Evolutionary conservation across 2,329 filamentous ascomycete species (phyloP).

Genomic region (Claviceps capensis): DNA sequence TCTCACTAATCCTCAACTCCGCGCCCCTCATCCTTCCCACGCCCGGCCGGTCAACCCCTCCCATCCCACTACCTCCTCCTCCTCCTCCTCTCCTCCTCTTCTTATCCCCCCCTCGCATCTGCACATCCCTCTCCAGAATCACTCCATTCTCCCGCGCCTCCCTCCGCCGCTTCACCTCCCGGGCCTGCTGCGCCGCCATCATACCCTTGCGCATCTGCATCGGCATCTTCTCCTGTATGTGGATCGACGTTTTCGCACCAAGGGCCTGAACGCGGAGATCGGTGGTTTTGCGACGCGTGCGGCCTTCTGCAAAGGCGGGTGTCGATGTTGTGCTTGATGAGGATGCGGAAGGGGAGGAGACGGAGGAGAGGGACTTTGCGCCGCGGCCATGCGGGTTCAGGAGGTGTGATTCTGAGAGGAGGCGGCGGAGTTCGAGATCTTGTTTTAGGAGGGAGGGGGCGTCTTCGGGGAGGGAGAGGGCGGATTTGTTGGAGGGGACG

Average conservation of each 20-base stretch:
- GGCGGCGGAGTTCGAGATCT: constrained; percentile 80
- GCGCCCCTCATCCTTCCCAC: constrained; percentile 73
- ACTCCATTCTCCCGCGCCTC: constrained; percentile 87
- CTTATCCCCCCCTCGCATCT: constrained; percentile 16
- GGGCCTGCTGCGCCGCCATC: constrained; percentile 44
- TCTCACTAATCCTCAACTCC: constrained; percentile 62
- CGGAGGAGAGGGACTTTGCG: constrained; percentile 27
- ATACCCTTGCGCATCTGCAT: constrained; percentile 83
- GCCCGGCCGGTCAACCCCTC: constrained; percentile 58
- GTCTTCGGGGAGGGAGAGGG: constrained; percentile 38
- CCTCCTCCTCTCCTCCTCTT: constrained; percentile 31
- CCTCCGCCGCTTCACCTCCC: constrained; percentile 56
- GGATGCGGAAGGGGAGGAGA: constrained; percentile 8
- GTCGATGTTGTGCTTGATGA: no score
- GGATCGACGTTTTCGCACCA: constrained; percentile 63
- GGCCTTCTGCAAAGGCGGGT: constrained; percentile 39
- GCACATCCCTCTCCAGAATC: constrained; percentile 52
- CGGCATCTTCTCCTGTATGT: constrained; percentile 76
- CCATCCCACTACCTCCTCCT: constrained; percentile 40
- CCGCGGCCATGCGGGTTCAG: constrained; percentile 39
- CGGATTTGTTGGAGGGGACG: constrained; percentile 13
- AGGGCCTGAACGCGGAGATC: constrained; percentile 74
- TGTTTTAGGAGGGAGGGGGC: constrained; percentile 66
- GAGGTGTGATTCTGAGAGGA: constrained; percentile 85
- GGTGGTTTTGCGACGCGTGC: constrained; percentile 64